Evolutionary conservation across 2,329 filamentous ascomycete species (phyloP), one percentile per base, ranked within the genome.

Genomic region (Tolypocladium paradoxum): DNA sequence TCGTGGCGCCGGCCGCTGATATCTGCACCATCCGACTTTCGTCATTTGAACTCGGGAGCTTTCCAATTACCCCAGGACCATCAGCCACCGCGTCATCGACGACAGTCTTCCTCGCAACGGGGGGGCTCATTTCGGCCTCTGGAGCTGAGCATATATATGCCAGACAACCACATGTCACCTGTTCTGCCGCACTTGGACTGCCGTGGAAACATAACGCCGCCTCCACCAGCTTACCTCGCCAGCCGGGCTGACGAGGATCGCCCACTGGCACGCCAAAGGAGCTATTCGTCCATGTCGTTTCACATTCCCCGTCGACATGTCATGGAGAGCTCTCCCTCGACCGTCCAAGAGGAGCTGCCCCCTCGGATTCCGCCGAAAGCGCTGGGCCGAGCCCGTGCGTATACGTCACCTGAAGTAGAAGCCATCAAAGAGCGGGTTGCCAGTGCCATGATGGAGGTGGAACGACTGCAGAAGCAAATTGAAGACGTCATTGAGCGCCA

Each of bases 401-500:
- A 73, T 53, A 73, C 73, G 11, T 69, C 76, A 4, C 70, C 76
- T 5, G 72, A 72, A 54, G 71, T 78, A 56, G 76, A 81, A 31
- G 64, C 64, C 16, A 76, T 82, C 52, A 76, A 78, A 49, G 75
- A 79, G 57, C 72, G 78, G 43, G 77, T 83, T 46, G 80, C 79
- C 33, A 73, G 69, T 55, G 79, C 77, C 49, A 76, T 83, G 69
- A 67, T 79, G 52, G 81, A 85, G 61, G 71, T 80, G 56, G 82
- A 85, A 53, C 70, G 69, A 53, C 65, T 83, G 45, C 74, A 85
- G 64, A 75, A 74, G 54, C 74, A 82, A 58, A 83, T 85, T 51
- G 78, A 85, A 51, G 74, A 78, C 50, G 70, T 80, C 24, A 75
- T 83, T 27, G 79, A 83, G 69, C 75, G 79, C 55, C 79, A 82